Conservation (phyloP, 352 stramenopile species). For the Phytophthora aleatoria region DNA sequence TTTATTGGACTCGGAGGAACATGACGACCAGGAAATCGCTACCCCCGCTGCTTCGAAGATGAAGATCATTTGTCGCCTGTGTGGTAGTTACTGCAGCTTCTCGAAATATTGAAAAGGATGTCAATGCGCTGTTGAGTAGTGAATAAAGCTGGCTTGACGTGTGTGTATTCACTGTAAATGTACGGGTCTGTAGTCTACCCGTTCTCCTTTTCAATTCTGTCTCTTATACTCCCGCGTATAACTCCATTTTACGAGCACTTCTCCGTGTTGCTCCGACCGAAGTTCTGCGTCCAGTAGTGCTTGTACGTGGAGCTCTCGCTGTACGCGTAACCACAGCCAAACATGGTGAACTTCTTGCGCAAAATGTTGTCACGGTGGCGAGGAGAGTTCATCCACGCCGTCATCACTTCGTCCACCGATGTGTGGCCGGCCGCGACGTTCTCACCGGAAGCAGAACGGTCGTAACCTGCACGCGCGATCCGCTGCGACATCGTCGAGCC, state of each 20-base stretch:
- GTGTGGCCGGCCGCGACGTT: slow-evolving; percentile 59
- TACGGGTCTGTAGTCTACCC: background rate
- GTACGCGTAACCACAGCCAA: slow-evolving; percentile 45
- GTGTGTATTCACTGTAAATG: background rate
- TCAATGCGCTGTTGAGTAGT: background rate
- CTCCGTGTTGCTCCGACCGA: slow-evolving; percentile 36
- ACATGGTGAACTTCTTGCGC: slow-evolving; percentile 37
- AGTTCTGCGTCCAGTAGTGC: slow-evolving; percentile 70
- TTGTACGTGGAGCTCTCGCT: slow-evolving; percentile 38
- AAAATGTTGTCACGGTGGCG: slow-evolving; percentile 61
- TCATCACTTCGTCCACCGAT: slow-evolving; percentile 48
- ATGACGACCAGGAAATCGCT: slow-evolving; percentile 4
- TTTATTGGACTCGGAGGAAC: slow-evolving; percentile 50
- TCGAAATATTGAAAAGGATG: slow-evolving; percentile 57
- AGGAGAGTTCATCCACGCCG: slow-evolving; percentile 55
- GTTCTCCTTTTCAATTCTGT: background rate
- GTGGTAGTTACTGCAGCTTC: slow-evolving; percentile 81
- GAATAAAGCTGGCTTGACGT: background rate
- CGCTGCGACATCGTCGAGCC: slow-evolving; percentile 45
- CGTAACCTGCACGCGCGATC: slow-evolving; percentile 45
- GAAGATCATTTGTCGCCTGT: slow-evolving; percentile 71
- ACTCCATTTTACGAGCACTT: slow-evolving; percentile 24
- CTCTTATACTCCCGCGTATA: background rate
- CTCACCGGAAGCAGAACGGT: slow-evolving; percentile 51
- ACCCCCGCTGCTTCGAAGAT: slow-evolving; percentile 9